Conservation (phyloP, 164 flowering plant genomes). For the Nymphaea colorata region DNA sequence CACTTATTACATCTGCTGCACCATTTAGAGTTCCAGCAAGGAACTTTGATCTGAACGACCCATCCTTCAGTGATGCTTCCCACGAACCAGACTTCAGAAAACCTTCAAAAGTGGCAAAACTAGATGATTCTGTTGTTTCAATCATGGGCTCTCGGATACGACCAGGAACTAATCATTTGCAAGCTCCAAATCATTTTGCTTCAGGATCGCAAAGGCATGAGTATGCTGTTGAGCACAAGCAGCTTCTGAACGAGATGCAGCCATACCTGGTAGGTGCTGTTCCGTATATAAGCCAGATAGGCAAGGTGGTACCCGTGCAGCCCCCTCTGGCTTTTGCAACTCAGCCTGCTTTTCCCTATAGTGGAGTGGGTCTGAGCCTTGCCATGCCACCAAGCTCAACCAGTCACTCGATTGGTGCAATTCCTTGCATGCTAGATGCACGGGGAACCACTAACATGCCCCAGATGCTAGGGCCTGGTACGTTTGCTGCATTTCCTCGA, state of each 20-base stretch:
- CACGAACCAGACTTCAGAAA: not conserved
- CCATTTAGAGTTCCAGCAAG: conserved; percentile 2
- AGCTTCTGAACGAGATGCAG: not conserved
- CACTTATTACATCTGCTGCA: conserved; percentile 2
- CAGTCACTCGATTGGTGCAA: conserved; percentile 4
- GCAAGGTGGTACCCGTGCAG: conserved; percentile 10
- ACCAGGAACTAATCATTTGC: not conserved
- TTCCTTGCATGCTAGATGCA: conserved; percentile 12
- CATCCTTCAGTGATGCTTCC: conserved; percentile 8
- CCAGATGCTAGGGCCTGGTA: conserved; percentile 13
- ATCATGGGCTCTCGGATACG: conserved; percentile 3
- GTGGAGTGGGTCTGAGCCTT: conserved; percentile 9
- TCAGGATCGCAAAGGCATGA: not conserved
- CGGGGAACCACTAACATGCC: conserved; percentile 12
- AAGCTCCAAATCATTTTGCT: not conserved
- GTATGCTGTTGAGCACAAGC: not conserved
- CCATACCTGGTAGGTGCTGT: conserved; percentile 11
- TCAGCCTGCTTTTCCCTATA: conserved; percentile 14
- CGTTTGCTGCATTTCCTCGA: not conserved
- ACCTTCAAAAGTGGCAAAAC: not conserved
- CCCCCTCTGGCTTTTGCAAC: conserved; percentile 8
- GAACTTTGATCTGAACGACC: conserved; percentile 24
- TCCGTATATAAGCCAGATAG: conserved; percentile 14
- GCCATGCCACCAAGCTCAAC: conserved; percentile 9
- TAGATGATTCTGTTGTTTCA: conserved; percentile 2